phyloP scores from a whole-genome alignment of 176 grass and related monocot species.

The Eremochloa ophiuroides region DNA sequence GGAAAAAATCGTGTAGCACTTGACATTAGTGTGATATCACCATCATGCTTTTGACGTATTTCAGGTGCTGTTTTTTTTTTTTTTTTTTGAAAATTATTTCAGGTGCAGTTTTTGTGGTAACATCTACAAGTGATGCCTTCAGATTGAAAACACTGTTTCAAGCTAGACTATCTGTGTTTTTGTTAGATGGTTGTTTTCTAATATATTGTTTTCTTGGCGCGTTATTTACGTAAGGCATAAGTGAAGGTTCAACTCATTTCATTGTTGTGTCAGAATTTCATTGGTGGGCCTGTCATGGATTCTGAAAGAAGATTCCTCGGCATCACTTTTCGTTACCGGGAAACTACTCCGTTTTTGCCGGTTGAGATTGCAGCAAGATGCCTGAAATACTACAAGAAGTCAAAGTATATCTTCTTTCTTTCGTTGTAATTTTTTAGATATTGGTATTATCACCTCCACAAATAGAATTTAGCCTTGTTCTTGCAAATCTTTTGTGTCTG shows the following conservation, averaged over 20 bases:
- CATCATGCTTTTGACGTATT: not conserved
- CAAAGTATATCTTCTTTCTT: too few species aligned
- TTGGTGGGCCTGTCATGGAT: too few species aligned
- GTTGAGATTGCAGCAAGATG: too few species aligned
- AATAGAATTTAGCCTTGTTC: not conserved
- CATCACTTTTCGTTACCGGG: too few species aligned
- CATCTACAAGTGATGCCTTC: not conserved
- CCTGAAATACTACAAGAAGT: too few species aligned
- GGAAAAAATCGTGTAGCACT: not conserved
- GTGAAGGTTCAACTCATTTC: not conserved
- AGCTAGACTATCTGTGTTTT: not conserved
- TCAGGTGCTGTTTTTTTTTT: not conserved
- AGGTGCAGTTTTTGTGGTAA: not conserved
- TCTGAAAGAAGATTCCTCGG: too few species aligned
- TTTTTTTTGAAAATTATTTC: too few species aligned
- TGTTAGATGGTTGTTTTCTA: not conserved
- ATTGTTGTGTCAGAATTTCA: too few species aligned
- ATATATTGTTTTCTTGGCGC: not conserved
- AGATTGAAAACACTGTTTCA: not conserved
- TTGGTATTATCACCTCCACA: too few species aligned
- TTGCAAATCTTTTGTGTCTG: not conserved
- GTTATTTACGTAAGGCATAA: not conserved
- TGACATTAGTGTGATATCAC: not conserved
- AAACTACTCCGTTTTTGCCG: too few species aligned
- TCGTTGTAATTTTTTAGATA: too few species aligned